Conservation (phyloP, 371 early-diverging fungal genomes). For the Rhizopus microsporus region DNA sequence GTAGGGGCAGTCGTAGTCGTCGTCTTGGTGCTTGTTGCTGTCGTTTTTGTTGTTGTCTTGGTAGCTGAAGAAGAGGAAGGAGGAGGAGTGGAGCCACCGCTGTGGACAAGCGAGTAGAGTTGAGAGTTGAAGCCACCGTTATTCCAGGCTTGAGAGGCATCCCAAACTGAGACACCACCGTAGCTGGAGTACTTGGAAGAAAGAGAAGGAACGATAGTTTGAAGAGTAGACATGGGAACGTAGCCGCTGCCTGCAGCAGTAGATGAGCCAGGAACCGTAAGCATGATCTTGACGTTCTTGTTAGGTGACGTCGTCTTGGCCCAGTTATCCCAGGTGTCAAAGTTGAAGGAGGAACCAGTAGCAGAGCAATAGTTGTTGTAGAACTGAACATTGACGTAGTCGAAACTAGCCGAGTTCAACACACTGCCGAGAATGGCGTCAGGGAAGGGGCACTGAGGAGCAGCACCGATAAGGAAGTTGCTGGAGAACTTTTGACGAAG, state of each 20-base stretch:
- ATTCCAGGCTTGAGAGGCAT: constrained; percentile 48
- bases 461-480: constrained; percentile 58
- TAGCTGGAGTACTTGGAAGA: constrained; percentile 49
- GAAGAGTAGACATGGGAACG: constrained; percentile 35
- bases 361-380: constrained; percentile 74
- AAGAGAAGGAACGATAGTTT: constrained; percentile 36
- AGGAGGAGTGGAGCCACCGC: constrained; percentile 6
- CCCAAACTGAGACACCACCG: constrained; percentile 75
- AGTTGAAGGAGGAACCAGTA: constrained; percentile 62
- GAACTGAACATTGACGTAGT: constrained; percentile 70
- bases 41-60: constrained; percentile 1
- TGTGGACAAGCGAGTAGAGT: constrained; percentile 22
- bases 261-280: constrained; percentile 65
- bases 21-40: not conserved
- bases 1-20: constrained; percentile 8
- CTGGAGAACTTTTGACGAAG: constrained; percentile 50
- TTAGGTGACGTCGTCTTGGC: constrained; percentile 54
- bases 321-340: constrained; percentile 64
- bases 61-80: constrained; percentile 4
- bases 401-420: constrained; percentile 49
- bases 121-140: constrained; percentile 39
- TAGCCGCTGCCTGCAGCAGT: constrained; percentile 69
- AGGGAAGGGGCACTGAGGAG: constrained; percentile 78
- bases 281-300: constrained; percentile 58
- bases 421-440: constrained; percentile 53